A percentile compares a stretch with the other conserved stretches of the same genome.
Conservation (phyloP, 2,329 filamentous ascomycete species). For the Scedosporium boydii region DNA sequence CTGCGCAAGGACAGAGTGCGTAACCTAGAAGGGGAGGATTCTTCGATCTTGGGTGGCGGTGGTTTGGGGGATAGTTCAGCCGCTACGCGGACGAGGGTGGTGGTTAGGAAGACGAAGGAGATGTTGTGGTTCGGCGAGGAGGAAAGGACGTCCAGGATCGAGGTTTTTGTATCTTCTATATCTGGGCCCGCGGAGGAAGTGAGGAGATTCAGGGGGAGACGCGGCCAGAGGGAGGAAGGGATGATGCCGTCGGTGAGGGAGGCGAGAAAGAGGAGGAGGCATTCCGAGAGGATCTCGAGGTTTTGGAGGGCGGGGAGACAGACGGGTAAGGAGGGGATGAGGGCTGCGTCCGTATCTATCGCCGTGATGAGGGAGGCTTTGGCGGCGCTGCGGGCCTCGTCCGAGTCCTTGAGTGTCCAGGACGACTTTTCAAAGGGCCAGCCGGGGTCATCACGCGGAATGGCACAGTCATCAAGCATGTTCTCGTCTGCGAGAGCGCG, state of each 20-base stretch:
- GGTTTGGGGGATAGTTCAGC: constrained; percentile 32
- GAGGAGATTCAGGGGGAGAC: constrained; percentile 54
- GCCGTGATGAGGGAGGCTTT: constrained; percentile 46
- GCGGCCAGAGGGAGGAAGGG: constrained; percentile 58
- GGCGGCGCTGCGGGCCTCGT: constrained; percentile 10
- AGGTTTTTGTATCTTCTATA: constrained; percentile 35
- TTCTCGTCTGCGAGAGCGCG: constrained; percentile 50
- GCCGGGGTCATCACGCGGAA: constrained; percentile 42
- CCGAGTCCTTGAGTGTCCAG: constrained; percentile 17
- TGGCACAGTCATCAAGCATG: constrained; percentile 45
- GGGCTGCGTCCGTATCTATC: constrained; percentile 58
- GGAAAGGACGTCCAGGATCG: constrained; percentile 64
- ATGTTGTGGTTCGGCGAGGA: constrained; percentile 72
- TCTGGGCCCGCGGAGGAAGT: constrained; percentile 15
- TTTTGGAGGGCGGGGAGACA: constrained; percentile 56
- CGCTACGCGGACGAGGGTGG: constrained; percentile 54
- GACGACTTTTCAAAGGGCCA: constrained; percentile 48
- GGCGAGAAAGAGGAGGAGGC: constrained; percentile 63
- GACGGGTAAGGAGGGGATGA: constrained; percentile 52
- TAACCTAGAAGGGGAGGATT: not conserved
- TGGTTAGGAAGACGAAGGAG: constrained; percentile 77
- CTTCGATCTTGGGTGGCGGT: constrained; percentile 1
- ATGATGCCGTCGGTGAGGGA: constrained; percentile 75
- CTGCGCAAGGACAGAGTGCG: constrained; percentile 6
- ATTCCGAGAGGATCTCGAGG: constrained; percentile 65